These are phyloP conservation scores for Reutealis trisperma DNA, from an alignment of 345 rosid species.

Conservation along the genomic window DNA sequence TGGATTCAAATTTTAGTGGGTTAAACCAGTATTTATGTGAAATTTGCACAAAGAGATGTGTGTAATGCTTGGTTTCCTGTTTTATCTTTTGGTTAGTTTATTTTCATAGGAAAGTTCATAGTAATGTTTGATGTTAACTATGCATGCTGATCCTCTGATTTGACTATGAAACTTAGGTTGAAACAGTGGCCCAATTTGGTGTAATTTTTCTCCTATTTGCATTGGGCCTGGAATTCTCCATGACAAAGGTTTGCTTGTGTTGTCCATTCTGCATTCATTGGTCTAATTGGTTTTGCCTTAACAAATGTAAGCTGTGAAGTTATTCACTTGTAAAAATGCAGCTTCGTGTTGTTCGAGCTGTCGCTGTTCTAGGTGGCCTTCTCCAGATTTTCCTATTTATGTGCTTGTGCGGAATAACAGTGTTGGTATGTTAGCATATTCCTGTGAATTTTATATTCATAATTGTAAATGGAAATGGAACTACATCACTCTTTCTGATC, in stretches of 20 bases:
- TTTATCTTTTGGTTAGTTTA: not conserved
- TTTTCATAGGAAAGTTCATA: not conserved
- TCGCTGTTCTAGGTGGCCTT: slow-evolving; percentile 91
- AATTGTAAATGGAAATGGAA: not conserved
- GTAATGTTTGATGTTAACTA: not conserved
- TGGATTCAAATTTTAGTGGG: not conserved
- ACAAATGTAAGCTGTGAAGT: slow-evolving; percentile 17
- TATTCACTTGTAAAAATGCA: slow-evolving; percentile 26
- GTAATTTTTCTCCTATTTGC: slow-evolving; percentile 97
- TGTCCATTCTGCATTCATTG: not conserved
- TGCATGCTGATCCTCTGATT: not conserved
- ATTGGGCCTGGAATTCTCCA: slow-evolving; percentile 86
- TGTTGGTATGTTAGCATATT: slow-evolving; percentile 53
- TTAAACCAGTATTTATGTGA: not conserved
- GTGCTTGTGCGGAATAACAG: slow-evolving; percentile 86
- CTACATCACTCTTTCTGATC: not conserved
- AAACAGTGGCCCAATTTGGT: slow-evolving; percentile 99
- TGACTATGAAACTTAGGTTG: slow-evolving; percentile 56
- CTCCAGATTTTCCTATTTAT: slow-evolving; percentile 88
- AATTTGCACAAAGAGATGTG: not conserved
- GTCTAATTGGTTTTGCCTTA: slow-evolving; percentile 1
- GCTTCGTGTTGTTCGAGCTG: slow-evolving; percentile 95
- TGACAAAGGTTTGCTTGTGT: slow-evolving; percentile 58
- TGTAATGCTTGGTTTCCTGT: not conserved
- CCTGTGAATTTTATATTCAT: not conserved